Conservation (phyloP, 2,329 filamentous ascomycete species). For the Gremmenia infestans region DNA sequence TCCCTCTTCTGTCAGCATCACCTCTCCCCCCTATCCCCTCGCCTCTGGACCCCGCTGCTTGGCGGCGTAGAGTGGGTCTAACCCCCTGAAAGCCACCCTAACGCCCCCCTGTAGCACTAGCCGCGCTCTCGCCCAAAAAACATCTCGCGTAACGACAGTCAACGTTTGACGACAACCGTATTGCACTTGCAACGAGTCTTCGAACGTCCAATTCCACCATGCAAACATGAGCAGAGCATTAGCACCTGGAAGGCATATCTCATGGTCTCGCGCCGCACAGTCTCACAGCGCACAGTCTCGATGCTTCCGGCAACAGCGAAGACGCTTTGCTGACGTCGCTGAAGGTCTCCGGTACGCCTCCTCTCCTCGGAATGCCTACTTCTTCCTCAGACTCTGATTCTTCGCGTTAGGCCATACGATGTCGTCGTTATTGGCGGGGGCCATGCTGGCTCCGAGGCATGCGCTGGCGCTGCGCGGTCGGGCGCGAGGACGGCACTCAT, state of each 20-base stretch:
- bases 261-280: conserved; percentile 3
- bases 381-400: not conserved
- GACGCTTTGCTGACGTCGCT: conserved; percentile 21
- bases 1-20: not conserved
- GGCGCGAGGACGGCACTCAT: conserved; percentile 86
- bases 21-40: not conserved
- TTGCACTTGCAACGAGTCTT: no score
- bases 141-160: not conserved
- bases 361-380: not conserved
- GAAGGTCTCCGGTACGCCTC: conserved; percentile 15
- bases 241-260: conserved; percentile 6
- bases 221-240: conserved; percentile 24
- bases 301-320: conserved; percentile 9
- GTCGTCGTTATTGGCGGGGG: conserved; percentile 94
- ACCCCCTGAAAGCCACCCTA: not conserved
- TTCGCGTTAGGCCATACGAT: conserved; percentile 56
- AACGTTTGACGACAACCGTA: not conserved
- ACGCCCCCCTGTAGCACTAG: not conserved
- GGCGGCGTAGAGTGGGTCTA: not conserved
- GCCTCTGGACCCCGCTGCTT: not conserved
- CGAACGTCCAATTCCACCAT: conserved; percentile 11
- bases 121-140: not conserved
- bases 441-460: conserved; percentile 92
- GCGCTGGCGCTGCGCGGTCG: conserved; percentile 80
- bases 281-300: conserved; percentile 4